Evolutionary conservation across 1,139 yeast species (phyloP).

Genomic region (Blastobotrys serpentis): DNA sequence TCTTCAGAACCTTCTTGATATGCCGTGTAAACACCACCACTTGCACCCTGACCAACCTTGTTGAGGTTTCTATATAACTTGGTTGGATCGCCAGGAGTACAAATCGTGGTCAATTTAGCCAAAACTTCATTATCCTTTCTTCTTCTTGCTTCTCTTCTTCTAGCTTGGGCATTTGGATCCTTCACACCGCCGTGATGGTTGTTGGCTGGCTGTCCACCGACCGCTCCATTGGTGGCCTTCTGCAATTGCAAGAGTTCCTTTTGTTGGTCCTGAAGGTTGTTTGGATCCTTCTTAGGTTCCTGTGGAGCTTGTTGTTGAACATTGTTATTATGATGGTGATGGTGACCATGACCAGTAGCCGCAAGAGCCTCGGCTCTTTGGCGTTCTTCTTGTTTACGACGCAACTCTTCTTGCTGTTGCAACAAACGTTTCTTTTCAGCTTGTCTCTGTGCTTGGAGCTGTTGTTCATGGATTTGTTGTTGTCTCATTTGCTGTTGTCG

Average conservation of each 20-base stretch:
- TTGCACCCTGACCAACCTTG: conserved; percentile 97
- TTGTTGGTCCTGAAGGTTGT: conserved; percentile 19
- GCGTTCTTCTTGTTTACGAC: conserved; percentile 21
- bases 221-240: conserved; percentile 35
- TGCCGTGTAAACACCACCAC: conserved; percentile 96
- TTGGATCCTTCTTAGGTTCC: conserved; percentile 21
- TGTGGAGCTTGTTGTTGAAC: conserved; percentile 19
- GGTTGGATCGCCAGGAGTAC: conserved; percentile 88
- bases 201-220: conserved; percentile 27
- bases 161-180: conserved; percentile 44
- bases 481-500: conserved; percentile 21
- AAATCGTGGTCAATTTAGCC: conserved; percentile 68
- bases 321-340: conserved; percentile 12
- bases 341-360: conserved; percentile 19
- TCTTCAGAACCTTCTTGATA: conserved; percentile 59
- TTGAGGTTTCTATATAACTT: conserved; percentile 62
- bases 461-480: conserved; percentile 20
- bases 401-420: conserved; percentile 21
- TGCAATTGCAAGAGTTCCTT: conserved; percentile 36
- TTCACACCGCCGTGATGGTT: conserved; percentile 28
- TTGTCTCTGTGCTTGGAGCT: conserved; percentile 20
- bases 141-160: conserved; percentile 74
- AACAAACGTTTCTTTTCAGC: conserved; percentile 19
- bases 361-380: conserved; percentile 19
- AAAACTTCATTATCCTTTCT: conserved; percentile 68